Base-by-base conservation (phyloP, 2,329 filamentous ascomycete genomes). In the Xylogone sp. region DNA sequence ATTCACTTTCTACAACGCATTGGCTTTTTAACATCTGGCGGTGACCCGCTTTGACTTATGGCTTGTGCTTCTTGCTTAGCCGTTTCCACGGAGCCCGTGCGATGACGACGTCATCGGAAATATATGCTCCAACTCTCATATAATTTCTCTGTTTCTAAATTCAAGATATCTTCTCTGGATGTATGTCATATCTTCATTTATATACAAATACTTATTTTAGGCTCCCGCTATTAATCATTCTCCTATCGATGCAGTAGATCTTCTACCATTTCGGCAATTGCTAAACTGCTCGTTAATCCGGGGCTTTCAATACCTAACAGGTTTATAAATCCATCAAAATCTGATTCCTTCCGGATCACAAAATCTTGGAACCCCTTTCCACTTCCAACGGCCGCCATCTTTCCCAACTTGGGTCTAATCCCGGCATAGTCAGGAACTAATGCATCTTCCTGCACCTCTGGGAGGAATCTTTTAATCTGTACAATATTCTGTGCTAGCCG, bases 291-390 rank as follows among this genome's bases (percentile, higher is more conserved):
- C 45, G 93, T 97, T 68, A 97, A 71, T 3, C 93, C 93, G 0
- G 93, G 93, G 69, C 90, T 96, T 75, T 97, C 93, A 60, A 97
- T 97, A 0, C 91, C 93, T 60, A 97, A 65, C 59, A 97, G 67
- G 73, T 97, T 97, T 8, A 97, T 79, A 79, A 93, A 97, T 2
- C 90, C 92, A 2, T 80, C 72, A 62, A 82, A 91, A 0, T 88
- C 91, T 1, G 90, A 80, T 69, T 96, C 92, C 60, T 79, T 82
- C 54, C 77, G 70, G 44, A 99, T 86, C 16, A 89, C 76, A 65
- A 99, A 97, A 68, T 99, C 94, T 55, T 87, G 77, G 64, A 96
- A 96, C 0, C 81, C 84, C 56, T 81, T 80, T 19, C 80, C 81
- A n/a, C 72, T 73, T 21, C 76, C 83, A 13, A 86, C 84, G 0